A percentile compares a stretch with the other conserved stretches of the same genome.
These are phyloP conservation scores for Boletus insuetus DNA, from an alignment of 768 basidiomycete genomes.

Conservation along the genomic window DNA sequence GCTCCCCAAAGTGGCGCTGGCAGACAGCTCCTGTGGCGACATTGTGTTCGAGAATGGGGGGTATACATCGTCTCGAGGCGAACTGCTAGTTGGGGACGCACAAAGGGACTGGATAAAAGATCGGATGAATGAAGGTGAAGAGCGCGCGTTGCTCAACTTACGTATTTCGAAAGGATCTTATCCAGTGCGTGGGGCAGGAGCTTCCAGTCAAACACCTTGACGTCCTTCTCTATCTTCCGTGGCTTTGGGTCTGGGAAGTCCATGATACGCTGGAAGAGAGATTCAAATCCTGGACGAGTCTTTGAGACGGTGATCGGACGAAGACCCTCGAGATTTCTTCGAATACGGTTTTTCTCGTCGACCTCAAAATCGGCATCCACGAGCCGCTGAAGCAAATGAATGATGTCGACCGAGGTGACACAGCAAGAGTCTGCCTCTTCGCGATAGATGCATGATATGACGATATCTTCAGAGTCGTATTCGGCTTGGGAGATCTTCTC, in stretches of 20 bases:
- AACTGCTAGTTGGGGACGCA: conserved; percentile 35
- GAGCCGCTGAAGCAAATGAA: conserved; percentile 82
- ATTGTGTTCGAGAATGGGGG: conserved; percentile 32
- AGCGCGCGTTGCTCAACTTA: conserved; percentile 36
- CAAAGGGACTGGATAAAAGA: conserved; percentile 43
- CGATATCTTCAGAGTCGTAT: conserved; percentile 70
- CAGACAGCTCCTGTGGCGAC: conserved; percentile 13
- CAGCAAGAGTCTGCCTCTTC: conserved; percentile 74
- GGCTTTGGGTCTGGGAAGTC: conserved; percentile 92
- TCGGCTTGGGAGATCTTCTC: conserved; percentile 71
- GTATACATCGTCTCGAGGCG: conserved; percentile 17
- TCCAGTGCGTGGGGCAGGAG: conserved; percentile 68
- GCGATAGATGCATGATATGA: conserved; percentile 94
- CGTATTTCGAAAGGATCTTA: conserved; percentile 84
- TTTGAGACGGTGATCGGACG: conserved; percentile 90
- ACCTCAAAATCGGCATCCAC: conserved; percentile 77
- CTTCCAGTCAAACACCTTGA: conserved; percentile 83
- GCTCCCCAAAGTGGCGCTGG: conserved; percentile 18
- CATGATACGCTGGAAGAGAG: conserved; percentile 97
- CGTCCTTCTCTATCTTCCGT: conserved; percentile 95
- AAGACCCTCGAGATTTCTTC: conserved; percentile 92
- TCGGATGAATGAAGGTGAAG: background rate
- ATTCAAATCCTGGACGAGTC: conserved; percentile 70
- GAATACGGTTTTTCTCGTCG: conserved; percentile 95
- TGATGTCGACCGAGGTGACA: conserved; percentile 94